Conservation (phyloP, 441 rosid species). For the Corymbia citriodora region DNA sequence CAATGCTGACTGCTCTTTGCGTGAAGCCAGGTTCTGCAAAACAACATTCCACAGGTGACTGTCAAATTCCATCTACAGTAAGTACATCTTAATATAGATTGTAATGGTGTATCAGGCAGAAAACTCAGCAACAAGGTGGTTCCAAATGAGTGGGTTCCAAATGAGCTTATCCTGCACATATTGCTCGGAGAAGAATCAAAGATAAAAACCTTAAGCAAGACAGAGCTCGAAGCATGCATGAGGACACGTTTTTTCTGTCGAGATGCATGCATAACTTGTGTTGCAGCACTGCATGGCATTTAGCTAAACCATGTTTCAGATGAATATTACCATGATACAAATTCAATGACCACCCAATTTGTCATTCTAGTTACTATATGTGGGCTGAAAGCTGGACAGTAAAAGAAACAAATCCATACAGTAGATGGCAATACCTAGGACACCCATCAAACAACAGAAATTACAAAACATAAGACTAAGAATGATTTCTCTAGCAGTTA, state of each 20-base stretch:
- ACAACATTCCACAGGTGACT: not conserved
- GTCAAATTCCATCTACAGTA: not conserved
- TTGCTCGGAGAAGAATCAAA: not conserved
- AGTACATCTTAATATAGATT: not conserved
- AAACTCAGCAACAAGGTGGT: not conserved
- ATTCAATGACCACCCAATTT: not conserved
- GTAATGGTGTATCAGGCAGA: not conserved
- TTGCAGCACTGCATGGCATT: not conserved
- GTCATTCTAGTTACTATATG: not conserved
- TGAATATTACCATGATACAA: not conserved
- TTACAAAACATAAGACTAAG: not conserved
- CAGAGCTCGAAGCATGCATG: not conserved
- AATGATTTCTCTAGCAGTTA: not conserved
- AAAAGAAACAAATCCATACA: not conserved
- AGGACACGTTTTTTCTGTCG: not conserved
- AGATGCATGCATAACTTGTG: not conserved
- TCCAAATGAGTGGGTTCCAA: not conserved
- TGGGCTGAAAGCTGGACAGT: not conserved
- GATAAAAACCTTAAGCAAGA: not conserved
- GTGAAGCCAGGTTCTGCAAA: constrained; percentile 66
- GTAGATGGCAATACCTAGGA: not conserved
- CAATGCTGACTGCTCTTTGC: constrained; percentile 94
- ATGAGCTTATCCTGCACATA: not conserved
- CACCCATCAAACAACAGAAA: not conserved
- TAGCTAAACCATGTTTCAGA: not conserved